phyloP scores from a whole-genome alignment of 257 asterid genomes.

The Orobanche coerulescens region DNA sequence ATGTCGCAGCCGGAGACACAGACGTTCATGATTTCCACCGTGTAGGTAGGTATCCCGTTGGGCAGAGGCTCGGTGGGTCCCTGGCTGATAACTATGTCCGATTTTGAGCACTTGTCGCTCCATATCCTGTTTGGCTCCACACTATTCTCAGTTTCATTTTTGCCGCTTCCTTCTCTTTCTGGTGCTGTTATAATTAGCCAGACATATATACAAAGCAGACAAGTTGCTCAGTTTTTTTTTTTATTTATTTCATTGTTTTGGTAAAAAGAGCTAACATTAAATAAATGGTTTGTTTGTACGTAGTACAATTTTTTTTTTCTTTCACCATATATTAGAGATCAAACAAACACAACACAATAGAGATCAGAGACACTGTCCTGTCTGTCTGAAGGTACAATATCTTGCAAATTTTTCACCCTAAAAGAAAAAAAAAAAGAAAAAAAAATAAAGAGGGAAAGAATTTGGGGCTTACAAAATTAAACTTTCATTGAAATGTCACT shows the following conservation, averaged over 20 bases:
- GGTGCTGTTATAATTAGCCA: slow-evolving; percentile 16
- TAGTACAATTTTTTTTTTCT: no score
- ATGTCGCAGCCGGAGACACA: slow-evolving; percentile 60
- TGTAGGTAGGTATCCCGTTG: slow-evolving; percentile 78
- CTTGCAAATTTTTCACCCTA: slow-evolving; percentile 8
- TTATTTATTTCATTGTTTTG: background rate
- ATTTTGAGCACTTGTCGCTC: slow-evolving; percentile 65
- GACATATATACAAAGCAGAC: background rate
- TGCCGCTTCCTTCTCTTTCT: background rate
- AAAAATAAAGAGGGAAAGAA: background rate
- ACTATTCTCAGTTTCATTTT: slow-evolving; percentile 10
- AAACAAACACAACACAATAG: no score
- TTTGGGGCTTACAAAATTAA: background rate
- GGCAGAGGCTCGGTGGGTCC: slow-evolving; percentile 74
- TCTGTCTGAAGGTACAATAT: background rate
- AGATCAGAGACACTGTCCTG: no score
- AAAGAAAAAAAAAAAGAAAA: no score
- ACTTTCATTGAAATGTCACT: slow-evolving; percentile 20
- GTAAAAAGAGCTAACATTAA: no score
- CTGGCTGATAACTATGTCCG: slow-evolving; percentile 68
- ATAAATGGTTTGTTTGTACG: no score
- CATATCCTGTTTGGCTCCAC: slow-evolving; percentile 71
- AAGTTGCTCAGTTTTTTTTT: background rate
- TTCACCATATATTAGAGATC: no score
- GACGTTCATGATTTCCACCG: slow-evolving; percentile 75